These are phyloP conservation scores for Geosmithia morbida DNA, from an alignment of 2,329 filamentous ascomycete species.

Conservation along the genomic window DNA sequence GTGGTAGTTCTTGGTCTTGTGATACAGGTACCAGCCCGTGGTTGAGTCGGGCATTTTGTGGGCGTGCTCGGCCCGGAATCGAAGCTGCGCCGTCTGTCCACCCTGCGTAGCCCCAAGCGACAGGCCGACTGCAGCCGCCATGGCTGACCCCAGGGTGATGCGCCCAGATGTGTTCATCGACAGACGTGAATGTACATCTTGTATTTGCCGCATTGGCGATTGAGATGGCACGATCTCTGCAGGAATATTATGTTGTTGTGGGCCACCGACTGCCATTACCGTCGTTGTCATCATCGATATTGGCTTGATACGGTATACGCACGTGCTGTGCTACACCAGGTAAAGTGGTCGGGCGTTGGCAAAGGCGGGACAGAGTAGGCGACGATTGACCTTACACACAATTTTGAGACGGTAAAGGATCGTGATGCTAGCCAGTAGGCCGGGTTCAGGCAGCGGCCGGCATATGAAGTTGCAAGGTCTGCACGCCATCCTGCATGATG, in stretches of 20 bases:
- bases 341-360: neutral
- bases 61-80: conserved; percentile 90
- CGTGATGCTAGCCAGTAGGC: too few relatives aligned
- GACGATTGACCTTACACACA: neutral
- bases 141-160: conserved; percentile 46
- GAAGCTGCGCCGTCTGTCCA: conserved; percentile 58
- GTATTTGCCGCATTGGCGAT: neutral
- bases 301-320: neutral
- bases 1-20: conserved; percentile 95
- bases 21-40: conserved; percentile 94
- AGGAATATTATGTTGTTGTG: too few relatives aligned
- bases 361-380: too few relatives aligned
- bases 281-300: neutral
- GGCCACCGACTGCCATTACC: too few relatives aligned
- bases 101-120: conserved; percentile 59
- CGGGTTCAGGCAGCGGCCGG: neutral
- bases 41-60: conserved; percentile 77
- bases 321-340: neutral
- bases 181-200: conserved; percentile 24
- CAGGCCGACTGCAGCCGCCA: conserved; percentile 56
- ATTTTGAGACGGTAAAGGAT: neutral
- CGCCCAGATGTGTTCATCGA: conserved; percentile 52
- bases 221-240: too few relatives aligned
- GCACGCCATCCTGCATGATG: neutral
- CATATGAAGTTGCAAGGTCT: neutral